A percentile compares a stretch with the other conserved stretches of the same genome.
phyloP scores from a whole-genome alignment of 2,329 filamentous ascomycete species.

The Epichloe glyceriae region DNA sequence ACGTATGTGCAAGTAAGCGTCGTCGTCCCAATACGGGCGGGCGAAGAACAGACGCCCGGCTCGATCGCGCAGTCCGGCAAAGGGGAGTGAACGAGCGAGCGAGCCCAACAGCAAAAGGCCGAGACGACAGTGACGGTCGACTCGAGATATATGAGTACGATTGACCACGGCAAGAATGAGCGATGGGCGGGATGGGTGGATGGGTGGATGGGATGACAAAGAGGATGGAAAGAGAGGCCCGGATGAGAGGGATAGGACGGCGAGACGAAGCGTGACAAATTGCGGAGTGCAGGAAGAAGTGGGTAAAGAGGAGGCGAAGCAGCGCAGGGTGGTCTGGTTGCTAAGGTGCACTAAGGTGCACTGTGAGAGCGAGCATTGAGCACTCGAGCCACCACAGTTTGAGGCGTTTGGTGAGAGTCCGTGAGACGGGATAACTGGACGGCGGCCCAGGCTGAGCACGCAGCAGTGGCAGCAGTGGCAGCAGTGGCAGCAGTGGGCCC shows the following conservation, averaged over 20 bases:
- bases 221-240: background rate
- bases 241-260: background rate
- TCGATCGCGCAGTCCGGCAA: background rate
- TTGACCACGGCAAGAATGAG: background rate
- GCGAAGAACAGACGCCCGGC: background rate
- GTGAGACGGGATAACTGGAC: no score
- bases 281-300: conserved; percentile 10
- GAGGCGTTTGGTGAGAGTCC: no score
- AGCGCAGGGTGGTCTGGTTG: background rate
- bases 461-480: no score
- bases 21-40: background rate
- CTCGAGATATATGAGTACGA: background rate
- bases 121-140: background rate
- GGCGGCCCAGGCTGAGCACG: no score
- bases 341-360: background rate
- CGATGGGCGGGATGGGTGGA: background rate
- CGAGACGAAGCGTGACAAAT: conserved; percentile 3
- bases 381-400: background rate
- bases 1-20: background rate
- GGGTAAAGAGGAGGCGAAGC: conserved; percentile 7
- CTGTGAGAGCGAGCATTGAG: background rate
- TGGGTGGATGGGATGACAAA: background rate
- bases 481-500: no score
- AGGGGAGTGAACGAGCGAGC: background rate
- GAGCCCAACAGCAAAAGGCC: no score